Conservation (phyloP, 2,329 filamentous ascomycete genomes). For the Epichloe aotearoae region DNA sequence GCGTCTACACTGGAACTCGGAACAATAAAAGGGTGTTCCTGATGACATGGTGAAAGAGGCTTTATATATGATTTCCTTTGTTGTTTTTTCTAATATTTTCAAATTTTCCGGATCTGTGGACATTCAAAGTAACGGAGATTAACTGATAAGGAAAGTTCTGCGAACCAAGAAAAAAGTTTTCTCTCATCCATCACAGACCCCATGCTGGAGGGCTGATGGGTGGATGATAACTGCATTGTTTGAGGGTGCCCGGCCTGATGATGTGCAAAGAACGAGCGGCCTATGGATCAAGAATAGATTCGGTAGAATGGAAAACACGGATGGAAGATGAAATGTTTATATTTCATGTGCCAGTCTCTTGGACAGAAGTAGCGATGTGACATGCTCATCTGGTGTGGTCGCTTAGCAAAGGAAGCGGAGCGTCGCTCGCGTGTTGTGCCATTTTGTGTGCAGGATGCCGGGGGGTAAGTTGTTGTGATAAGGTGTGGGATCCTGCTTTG, state of each 20-base stretch:
- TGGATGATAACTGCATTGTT: conserved; percentile 13
- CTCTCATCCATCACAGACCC: conserved; percentile 14
- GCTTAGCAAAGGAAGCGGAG: too few relatives aligned
- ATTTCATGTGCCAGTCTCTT: too few relatives aligned
- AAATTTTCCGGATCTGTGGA: conserved; percentile 15
- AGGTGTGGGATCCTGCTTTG: too few relatives aligned
- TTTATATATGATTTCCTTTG: conserved; percentile 7
- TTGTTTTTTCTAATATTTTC: conserved; percentile 8
- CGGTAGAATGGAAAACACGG: conserved; percentile 23
- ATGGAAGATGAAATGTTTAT: too few relatives aligned
- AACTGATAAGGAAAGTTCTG: conserved; percentile 18
- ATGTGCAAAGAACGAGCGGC: conserved; percentile 11
- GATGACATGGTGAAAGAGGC: conserved; percentile 2
- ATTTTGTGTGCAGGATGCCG: too few relatives aligned
- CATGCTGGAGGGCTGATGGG: conserved; percentile 14
- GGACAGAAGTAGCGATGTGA: too few relatives aligned
- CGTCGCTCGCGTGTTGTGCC: too few relatives aligned
- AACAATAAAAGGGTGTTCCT: background rate
- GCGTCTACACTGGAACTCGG: conserved; percentile 3
- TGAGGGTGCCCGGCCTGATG: conserved; percentile 7
- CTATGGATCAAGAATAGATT: conserved; percentile 23
- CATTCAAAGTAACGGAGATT: conserved; percentile 18
- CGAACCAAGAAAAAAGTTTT: conserved; percentile 10
- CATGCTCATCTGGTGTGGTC: too few relatives aligned
- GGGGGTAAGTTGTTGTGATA: too few relatives aligned